A percentile compares a stretch with the other conserved stretches of the same genome.
Evolutionary conservation across 1,139 yeast genomes (phyloP).

Genomic region (Candida neerlandica): DNA sequence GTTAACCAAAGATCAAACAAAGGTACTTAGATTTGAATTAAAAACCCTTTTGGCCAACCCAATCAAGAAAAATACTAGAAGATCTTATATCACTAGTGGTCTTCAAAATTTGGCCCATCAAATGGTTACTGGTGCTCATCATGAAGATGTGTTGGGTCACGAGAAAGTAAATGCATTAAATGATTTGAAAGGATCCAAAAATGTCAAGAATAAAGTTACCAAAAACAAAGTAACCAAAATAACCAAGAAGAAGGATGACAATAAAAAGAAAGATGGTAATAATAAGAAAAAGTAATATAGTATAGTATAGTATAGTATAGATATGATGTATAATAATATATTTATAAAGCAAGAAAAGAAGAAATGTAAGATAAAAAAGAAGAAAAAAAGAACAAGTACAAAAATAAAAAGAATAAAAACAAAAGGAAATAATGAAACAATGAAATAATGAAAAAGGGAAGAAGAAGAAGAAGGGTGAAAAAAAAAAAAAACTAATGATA

Average conservation of each 20-base stretch:
- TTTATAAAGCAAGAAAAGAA: slow-evolving; percentile 4
- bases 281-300: too few relatives aligned
- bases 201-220: slow-evolving; percentile 18
- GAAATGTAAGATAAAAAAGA: not conserved
- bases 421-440: too few relatives aligned
- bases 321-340: slow-evolving; percentile 2
- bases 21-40: slow-evolving; percentile 56
- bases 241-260: not conserved
- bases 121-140: slow-evolving; percentile 72
- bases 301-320: too few relatives aligned
- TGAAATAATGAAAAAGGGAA: not conserved
- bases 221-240: slow-evolving; percentile 20
- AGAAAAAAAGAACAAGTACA: too few relatives aligned
- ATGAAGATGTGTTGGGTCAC: slow-evolving; percentile 71
- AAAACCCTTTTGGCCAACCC: slow-evolving; percentile 57
- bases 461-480: not conserved
- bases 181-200: slow-evolving; percentile 48
- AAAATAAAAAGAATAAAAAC: too few relatives aligned
- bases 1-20: slow-evolving; percentile 52
- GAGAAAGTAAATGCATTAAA: slow-evolving; percentile 70
- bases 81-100: slow-evolving; percentile 86
- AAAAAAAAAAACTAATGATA: not conserved
- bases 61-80: slow-evolving; percentile 67
- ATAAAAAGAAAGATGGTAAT: slow-evolving; percentile 1
- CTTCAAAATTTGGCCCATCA: slow-evolving; percentile 81